Conservation (phyloP, 176 grass and related monocot genomes). For the Hyparrhenia diplandra region DNA sequence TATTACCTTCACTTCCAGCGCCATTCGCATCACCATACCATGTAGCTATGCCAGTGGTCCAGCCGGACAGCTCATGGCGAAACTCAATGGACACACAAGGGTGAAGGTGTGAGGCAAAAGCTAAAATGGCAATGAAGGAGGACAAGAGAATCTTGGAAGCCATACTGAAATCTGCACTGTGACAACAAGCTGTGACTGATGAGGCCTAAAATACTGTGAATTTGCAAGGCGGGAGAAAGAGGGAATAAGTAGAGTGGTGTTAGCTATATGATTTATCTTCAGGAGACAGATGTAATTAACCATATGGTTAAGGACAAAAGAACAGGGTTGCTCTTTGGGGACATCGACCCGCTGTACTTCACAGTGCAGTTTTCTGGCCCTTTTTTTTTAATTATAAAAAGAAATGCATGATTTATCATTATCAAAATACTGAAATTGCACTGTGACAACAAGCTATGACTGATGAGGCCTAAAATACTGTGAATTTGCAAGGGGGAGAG, state of each 20-base stretch:
- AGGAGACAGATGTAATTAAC: background rate
- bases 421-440: too few relatives aligned
- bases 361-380: too few relatives aligned
- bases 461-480: too few relatives aligned
- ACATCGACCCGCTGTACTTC: background rate
- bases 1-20: constrained; percentile 75
- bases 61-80: constrained; percentile 42
- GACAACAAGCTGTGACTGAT: background rate
- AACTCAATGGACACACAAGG: constrained; percentile 15
- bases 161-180: constrained; percentile 33
- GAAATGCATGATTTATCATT: too few relatives aligned
- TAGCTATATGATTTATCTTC: background rate
- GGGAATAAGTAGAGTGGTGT: background rate
- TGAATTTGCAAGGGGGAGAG: too few relatives aligned
- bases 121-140: constrained; percentile 9
- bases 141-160: constrained; percentile 23
- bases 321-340: background rate
- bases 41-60: constrained; percentile 54
- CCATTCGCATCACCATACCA: constrained; percentile 69
- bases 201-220: background rate
- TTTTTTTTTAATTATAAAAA: too few relatives aligned
- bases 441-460: too few relatives aligned
- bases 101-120: constrained; percentile 9
- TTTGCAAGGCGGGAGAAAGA: background rate
- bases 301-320: background rate